Conservation (phyloP, 495 filamentous ascomycete genomes). For the Annulohypoxylon maeteangense region DNA sequence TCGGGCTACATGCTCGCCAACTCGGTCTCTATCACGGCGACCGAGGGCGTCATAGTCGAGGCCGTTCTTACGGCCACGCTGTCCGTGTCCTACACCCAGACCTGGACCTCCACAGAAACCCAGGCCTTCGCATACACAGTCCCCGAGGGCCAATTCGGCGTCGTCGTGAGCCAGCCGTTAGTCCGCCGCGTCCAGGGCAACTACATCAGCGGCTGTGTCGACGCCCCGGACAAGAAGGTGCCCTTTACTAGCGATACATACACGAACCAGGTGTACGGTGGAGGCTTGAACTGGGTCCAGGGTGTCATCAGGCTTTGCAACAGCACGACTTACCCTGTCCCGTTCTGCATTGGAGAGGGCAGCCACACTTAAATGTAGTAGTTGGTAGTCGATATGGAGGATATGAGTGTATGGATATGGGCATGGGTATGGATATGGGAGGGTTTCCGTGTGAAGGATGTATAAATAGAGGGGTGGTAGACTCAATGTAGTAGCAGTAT, state of each 20-base stretch:
- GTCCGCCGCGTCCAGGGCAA: neutral
- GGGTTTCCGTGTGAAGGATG: no score
- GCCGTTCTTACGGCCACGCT: neutral
- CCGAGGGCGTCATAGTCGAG: neutral
- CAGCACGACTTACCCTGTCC: neutral
- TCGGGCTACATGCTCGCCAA: neutral
- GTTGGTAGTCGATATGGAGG: neutral
- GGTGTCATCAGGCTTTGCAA: neutral
- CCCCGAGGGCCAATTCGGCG: neutral
- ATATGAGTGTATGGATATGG: neutral
- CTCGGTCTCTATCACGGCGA: neutral
- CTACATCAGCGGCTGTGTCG: neutral
- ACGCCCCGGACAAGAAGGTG: neutral
- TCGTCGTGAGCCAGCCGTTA: neutral
- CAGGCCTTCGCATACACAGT: neutral
- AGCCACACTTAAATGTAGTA: neutral
- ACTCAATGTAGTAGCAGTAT: no score
- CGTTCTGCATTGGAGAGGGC: neutral
- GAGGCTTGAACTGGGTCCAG: neutral
- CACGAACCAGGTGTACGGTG: neutral
- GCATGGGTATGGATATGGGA: neutral
- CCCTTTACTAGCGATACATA: neutral
- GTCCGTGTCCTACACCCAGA: neutral
- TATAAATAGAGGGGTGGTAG: no score
- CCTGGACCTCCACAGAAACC: neutral